A percentile compares a stretch with the other conserved stretches of the same genome.
These are phyloP conservation scores for Conticribra weissflogii DNA, from an alignment of 108 stramenopile genomes.

Conservation along the genomic window DNA sequence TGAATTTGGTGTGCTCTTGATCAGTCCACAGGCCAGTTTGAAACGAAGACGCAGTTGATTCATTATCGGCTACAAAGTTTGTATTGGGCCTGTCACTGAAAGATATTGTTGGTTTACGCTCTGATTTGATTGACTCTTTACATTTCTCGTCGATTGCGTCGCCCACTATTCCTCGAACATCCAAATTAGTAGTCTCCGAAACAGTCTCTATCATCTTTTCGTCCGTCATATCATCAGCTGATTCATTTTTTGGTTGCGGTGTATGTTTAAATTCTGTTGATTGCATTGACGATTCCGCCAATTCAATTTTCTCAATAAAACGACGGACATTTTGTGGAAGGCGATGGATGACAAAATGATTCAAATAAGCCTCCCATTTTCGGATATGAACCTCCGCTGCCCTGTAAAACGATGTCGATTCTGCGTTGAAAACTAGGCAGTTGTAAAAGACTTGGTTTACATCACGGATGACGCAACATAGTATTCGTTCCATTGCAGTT, in stretches of 20 bases:
- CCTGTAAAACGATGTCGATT: slow-evolving; percentile 25
- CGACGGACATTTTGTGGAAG: slow-evolving; percentile 29
- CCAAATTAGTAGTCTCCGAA: not conserved
- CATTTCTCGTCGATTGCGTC: too few relatives aligned
- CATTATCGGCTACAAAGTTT: not conserved
- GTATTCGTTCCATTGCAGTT: not conserved
- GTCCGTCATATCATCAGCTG: too few relatives aligned
- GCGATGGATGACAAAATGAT: slow-evolving; percentile 16
- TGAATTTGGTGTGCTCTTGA: not conserved
- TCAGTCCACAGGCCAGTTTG: not conserved
- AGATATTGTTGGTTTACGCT: too few relatives aligned
- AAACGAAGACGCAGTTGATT: not conserved
- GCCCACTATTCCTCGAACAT: not conserved
- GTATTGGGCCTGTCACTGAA: not conserved
- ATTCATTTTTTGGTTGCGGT: too few relatives aligned
- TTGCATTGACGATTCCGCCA: too few relatives aligned
- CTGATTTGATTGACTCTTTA: too few relatives aligned
- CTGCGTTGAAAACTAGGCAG: slow-evolving; percentile 33
- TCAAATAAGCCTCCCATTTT: slow-evolving; percentile 47
- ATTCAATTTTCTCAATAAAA: not conserved
- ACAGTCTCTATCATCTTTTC: too few relatives aligned
- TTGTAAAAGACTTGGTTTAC: slow-evolving; percentile 39
- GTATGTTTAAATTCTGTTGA: too few relatives aligned
- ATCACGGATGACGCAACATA: slow-evolving; percentile 29
- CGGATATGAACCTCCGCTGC: slow-evolving; percentile 31